These are phyloP conservation scores for Teunomyces tritomae DNA, from an alignment of 805 yeast genomes.

Conservation along the genomic window DNA sequence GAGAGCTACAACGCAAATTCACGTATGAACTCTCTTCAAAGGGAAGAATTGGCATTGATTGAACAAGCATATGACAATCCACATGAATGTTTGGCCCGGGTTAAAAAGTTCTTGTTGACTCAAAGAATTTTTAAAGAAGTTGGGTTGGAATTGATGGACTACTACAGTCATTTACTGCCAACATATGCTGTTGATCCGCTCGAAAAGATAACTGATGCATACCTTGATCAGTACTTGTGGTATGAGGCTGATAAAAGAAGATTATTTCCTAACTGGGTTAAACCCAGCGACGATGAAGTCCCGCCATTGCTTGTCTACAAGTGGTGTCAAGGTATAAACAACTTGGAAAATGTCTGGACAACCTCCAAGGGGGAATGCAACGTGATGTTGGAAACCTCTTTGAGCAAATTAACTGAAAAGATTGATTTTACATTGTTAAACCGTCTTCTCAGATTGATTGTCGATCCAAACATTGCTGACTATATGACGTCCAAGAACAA, in stretches of 20 bases:
- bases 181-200: constrained; percentile 86
- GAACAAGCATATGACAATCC: constrained; percentile 98
- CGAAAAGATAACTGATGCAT: constrained; percentile 95
- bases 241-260: constrained; percentile 87
- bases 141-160: constrained; percentile 85
- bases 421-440: constrained; percentile 86
- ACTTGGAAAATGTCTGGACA: constrained; percentile 76
- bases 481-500: constrained; percentile 91
- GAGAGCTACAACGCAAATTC: constrained; percentile 68
- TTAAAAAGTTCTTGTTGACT: constrained; percentile 77
- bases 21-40: constrained; percentile 76
- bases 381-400: constrained; percentile 77
- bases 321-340: constrained; percentile 91
- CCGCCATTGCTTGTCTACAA: constrained; percentile 90
- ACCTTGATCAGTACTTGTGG: constrained; percentile 93
- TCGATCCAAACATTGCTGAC: constrained; percentile 91
- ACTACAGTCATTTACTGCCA: constrained; percentile 79
- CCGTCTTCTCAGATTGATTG: constrained; percentile 71
- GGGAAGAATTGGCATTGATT: constrained; percentile 89
- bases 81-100: constrained; percentile 81
- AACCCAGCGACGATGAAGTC: constrained; percentile 90
- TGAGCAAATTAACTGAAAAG: constrained; percentile 75
- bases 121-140: constrained; percentile 93
- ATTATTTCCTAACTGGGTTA: constrained; percentile 93
- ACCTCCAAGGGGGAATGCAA: constrained; percentile 69